Percentiles rank a stretch among this genome's conserved stretches.
Conservation (phyloP, 2,329 filamentous ascomycete species). For the Ceratocystis ficicola region DNA sequence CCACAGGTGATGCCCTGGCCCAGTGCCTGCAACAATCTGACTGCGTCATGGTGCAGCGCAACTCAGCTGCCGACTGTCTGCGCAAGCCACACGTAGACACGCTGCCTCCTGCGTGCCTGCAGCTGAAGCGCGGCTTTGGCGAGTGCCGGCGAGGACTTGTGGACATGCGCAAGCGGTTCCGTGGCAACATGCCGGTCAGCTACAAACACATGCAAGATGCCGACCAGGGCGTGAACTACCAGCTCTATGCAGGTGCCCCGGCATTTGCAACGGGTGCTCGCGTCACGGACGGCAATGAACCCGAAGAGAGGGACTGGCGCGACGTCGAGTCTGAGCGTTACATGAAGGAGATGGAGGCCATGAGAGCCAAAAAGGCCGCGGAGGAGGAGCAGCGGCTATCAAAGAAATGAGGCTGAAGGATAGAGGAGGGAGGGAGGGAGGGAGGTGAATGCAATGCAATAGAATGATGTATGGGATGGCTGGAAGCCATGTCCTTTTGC, state of each 20-base stretch:
- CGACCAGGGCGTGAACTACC: constrained; percentile 48
- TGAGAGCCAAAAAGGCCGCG: constrained; percentile 11
- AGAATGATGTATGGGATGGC: neutral
- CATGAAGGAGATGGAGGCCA: constrained; percentile 29
- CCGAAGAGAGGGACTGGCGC: constrained; percentile 48
- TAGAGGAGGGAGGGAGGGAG: neutral
- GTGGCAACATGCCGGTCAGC: constrained; percentile 78
- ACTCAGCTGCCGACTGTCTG: constrained; percentile 78
- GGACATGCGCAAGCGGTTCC: constrained; percentile 97
- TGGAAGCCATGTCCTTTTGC: no score
- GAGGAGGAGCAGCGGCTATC: constrained; percentile 15
- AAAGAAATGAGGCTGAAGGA: constrained; percentile 9
- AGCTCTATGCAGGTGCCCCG: constrained; percentile 68
- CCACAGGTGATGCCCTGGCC: constrained; percentile 73
- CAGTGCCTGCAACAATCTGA: constrained; percentile 93
- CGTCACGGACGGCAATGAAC: constrained; percentile 56
- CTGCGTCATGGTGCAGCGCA: constrained; percentile 85
- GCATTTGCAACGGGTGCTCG: constrained; percentile 54
- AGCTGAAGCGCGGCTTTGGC: constrained; percentile 82
- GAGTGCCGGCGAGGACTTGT: constrained; percentile 94
- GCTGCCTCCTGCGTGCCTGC: constrained; percentile 78
- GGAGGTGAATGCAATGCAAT: neutral
- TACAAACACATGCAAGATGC: constrained; percentile 49
- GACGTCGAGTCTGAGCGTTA: constrained; percentile 54
- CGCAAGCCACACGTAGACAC: constrained; percentile 67